Evolutionary conservation across 305 asterid species (phyloP).

Genomic region (Striga hermonthica): DNA sequence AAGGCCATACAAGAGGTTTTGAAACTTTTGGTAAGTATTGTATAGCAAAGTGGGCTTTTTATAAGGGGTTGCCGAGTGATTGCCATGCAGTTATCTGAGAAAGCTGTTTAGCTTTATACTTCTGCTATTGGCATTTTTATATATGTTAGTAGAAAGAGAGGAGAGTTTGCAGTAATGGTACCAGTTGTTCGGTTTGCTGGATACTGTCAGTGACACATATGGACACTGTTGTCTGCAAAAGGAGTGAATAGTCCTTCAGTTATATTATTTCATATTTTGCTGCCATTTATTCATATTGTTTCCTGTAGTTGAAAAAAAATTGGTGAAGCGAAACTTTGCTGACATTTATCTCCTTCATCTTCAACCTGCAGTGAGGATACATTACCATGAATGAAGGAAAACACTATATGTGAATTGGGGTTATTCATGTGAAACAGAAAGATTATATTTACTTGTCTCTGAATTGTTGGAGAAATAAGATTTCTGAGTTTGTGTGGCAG

Average conservation of each 20-base stretch:
- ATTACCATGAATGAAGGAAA: background rate
- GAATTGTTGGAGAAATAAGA: slow-evolving; percentile 4
- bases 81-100: background rate
- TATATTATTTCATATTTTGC: background rate
- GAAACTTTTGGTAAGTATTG: background rate
- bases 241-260: background rate
- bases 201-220: background rate
- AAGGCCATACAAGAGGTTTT: slow-evolving; percentile 1
- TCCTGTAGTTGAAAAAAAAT: slow-evolving; percentile 4
- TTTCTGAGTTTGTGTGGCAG: background rate
- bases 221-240: slow-evolving; percentile 4
- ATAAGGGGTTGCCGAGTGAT: background rate
- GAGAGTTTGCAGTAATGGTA: background rate
- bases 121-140: background rate
- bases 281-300: background rate
- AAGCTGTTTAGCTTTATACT: background rate
- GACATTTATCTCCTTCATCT: background rate
- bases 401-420: slow-evolving; percentile 11
- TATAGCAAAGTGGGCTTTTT: background rate
- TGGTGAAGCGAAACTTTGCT: background rate
- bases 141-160: slow-evolving; percentile 5
- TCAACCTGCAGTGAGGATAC: slow-evolving; percentile 7
- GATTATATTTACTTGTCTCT: background rate
- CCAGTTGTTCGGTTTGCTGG: background rate
- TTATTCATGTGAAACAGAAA: slow-evolving; percentile 15